A percentile compares a stretch with the other conserved stretches of the same genome.
phyloP scores from a whole-genome alignment of 2,329 filamentous ascomycete species.

The Sclerotinia subarctica region DNA sequence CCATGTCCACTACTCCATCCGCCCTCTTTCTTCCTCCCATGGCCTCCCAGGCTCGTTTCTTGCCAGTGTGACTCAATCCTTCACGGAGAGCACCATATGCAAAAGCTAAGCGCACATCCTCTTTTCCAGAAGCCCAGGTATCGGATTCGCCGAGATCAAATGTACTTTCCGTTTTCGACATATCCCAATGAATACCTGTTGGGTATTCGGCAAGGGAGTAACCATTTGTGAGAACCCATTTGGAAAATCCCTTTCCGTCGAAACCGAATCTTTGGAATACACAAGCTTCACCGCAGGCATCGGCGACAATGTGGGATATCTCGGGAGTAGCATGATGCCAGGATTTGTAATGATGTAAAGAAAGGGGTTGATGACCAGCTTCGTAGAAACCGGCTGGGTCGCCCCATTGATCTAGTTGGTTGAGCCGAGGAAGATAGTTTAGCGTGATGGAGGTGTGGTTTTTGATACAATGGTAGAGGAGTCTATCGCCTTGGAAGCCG shows the following conservation, averaged over 20 bases:
- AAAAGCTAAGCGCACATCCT: conserved; percentile 38
- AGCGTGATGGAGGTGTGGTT: conserved; percentile 32
- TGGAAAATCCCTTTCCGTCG: conserved; percentile 24
- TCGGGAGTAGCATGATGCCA: conserved; percentile 34
- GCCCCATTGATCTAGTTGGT: conserved; percentile 37
- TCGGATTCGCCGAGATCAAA: conserved; percentile 30
- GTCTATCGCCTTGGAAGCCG: conserved; percentile 36
- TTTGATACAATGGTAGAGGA: conserved; percentile 37
- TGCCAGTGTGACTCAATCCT: conserved; percentile 47
- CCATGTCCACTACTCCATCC: conserved; percentile 52
- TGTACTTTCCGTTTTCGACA: conserved; percentile 34
- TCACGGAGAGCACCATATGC: conserved; percentile 49
- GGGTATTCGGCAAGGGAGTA: conserved; percentile 36
- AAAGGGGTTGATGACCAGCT: conserved; percentile 32
- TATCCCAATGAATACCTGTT: conserved; percentile 37
- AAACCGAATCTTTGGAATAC: conserved; percentile 37
- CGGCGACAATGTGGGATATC: conserved; percentile 32
- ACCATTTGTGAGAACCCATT: conserved; percentile 35
- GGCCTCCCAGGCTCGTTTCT: conserved; percentile 53
- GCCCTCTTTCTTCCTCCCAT: conserved; percentile 48
- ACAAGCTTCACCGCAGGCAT: conserved; percentile 38
- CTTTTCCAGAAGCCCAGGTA: conserved; percentile 33
- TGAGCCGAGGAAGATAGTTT: conserved; percentile 32
- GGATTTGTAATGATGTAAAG: conserved; percentile 38
- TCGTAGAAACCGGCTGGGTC: conserved; percentile 39